Conservation (phyloP, 208 protist species). For the Trypanosomatidae sp. region DNA sequence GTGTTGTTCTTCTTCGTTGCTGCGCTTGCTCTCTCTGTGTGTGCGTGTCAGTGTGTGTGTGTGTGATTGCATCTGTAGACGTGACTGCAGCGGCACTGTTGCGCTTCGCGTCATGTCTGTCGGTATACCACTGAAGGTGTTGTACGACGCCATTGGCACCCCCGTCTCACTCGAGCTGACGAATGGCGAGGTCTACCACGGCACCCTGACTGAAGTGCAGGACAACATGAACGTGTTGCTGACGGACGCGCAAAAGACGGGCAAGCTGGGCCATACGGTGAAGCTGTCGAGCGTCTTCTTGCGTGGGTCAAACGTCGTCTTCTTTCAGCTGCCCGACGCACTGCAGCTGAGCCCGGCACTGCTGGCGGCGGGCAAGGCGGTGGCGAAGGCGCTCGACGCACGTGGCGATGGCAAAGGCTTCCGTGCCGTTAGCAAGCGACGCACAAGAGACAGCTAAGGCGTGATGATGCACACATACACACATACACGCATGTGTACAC, state of each 20-base stretch:
- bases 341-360: conserved; percentile 62
- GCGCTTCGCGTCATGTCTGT: too few relatives aligned
- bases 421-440: conserved; percentile 20
- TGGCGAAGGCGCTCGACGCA: conserved; percentile 45
- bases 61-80: too few relatives aligned
- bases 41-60: too few relatives aligned
- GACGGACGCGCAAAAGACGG: conserved; percentile 57
- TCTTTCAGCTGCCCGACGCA: conserved; percentile 88
- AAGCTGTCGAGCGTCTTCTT: conserved; percentile 73
- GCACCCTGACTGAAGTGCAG: conserved; percentile 74
- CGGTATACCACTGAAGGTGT: conserved; percentile 88
- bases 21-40: too few relatives aligned
- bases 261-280: conserved; percentile 34
- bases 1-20: too few relatives aligned
- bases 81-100: too few relatives aligned
- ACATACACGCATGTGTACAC: too few relatives aligned
- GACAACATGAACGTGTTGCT: conserved; percentile 90
- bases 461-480: not conserved
- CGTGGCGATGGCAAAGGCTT: conserved; percentile 80
- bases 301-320: conserved; percentile 83
- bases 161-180: conserved; percentile 84
- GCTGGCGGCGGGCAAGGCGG: conserved; percentile 30
- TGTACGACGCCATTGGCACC: conserved; percentile 86
- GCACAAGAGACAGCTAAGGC: too few relatives aligned
- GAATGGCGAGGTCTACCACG: conserved; percentile 85